Evolutionary conservation across 257 asterid genomes (phyloP), one percentile per base, ranked within the genome.

Genomic region (Coffea canephora): DNA sequence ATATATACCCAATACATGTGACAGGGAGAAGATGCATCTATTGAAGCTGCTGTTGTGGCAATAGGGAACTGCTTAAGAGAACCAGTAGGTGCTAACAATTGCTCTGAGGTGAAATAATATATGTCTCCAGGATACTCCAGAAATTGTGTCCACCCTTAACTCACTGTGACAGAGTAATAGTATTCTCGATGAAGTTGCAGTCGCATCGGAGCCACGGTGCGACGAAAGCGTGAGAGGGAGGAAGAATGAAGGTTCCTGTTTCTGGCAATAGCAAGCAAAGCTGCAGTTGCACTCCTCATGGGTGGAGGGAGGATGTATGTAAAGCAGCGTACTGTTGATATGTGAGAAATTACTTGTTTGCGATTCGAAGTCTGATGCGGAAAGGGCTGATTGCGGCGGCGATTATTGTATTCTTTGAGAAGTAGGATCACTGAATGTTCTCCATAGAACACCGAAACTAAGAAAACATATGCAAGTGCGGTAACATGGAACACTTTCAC

Each of bases 31-130:
- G 98, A 94, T 75, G 87, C 92, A 77, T 92, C 98, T 73, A 88
- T 91, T 59, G 95, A 95, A 85, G 90, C 99, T 84, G 97, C 99
- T 75, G 99, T 95, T 13, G 80, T 84, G 87, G 98, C 97, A 18
- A 87, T 93, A 76, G 89, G 97, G 6, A 79, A 86, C 27, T 92
- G 99, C 89, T 88, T 92, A 70, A 85, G 97, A 82, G 99, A 96
- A 81, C 98, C 97, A 2, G 89, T 86, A 18, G 91, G 91, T 61
- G 59, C 92, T 79, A 91, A 82, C 87, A 96, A 88, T 71, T 94
- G 98, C 88, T 83, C 96, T 0, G 97, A 90, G 86, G 88, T 91
- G 71, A 85, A 92, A 46, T 88, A 84, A 83, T 31, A 27, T 27
- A 31, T 68, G 21, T 67, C 71, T 18, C 66, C 57, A 4, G 31